These are phyloP conservation scores for Deuterostichococcus epilithicus DNA, from an alignment of 139 green algal genomes.

Conservation along the genomic window DNA sequence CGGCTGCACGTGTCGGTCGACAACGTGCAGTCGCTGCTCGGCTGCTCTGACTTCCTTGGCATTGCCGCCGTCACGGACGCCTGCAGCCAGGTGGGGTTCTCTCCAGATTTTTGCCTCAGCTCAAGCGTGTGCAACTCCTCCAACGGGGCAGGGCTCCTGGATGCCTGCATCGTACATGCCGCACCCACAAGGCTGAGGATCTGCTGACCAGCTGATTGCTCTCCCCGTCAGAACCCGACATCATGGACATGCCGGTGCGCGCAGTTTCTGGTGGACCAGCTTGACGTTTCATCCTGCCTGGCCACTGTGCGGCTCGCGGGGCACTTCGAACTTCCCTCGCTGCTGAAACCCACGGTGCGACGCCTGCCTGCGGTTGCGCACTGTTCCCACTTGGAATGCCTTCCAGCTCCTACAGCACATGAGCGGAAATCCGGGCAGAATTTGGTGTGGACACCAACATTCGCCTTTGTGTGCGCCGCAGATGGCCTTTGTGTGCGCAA, in stretches of 20 bases:
- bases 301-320: not conserved
- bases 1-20: not conserved
- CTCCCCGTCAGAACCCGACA: not conserved
- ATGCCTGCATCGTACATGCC: no score
- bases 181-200: no score
- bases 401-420: not conserved
- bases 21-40: slow-evolving; percentile 8
- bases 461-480: not conserved
- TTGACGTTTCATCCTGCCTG: not conserved
- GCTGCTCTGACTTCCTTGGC: slow-evolving; percentile 3
- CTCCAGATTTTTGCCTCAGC: no score
- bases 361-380: not conserved
- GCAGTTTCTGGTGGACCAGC: slow-evolving; percentile 1
- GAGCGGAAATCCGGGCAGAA: not conserved
- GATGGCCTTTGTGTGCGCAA: not conserved
- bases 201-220: not conserved
- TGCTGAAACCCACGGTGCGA: not conserved
- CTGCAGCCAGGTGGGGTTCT: not conserved
- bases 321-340: not conserved
- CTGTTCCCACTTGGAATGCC: not conserved
- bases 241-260: not conserved
- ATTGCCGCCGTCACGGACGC: not conserved
- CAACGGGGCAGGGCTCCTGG: not conserved
- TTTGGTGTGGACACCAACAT: not conserved
- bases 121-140: not conserved